Evolutionary conservation across 2,329 filamentous ascomycete species (phyloP).

Genomic region (Penicillium sp.): DNA sequence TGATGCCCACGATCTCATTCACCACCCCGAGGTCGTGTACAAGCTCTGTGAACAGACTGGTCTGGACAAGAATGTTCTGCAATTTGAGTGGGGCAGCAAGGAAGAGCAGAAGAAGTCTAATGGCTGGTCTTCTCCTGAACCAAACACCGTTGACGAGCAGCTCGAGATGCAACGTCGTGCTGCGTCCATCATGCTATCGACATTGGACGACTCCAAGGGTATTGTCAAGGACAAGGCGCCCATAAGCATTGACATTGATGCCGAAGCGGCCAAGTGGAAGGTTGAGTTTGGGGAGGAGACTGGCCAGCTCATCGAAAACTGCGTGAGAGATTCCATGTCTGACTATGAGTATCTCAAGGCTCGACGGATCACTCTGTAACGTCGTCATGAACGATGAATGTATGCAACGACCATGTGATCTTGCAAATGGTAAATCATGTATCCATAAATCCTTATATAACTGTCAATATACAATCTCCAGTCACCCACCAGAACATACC

Average conservation of each 20-base stretch:
- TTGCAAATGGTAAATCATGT: slow-evolving; percentile 3
- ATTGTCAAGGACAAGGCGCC: slow-evolving; percentile 39
- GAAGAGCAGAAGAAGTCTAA: slow-evolving; percentile 6
- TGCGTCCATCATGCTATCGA: slow-evolving; percentile 30
- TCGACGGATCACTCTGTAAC: slow-evolving; percentile 17
- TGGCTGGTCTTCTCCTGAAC: neutral
- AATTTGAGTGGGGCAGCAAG: slow-evolving; percentile 38
- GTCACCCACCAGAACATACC: neutral
- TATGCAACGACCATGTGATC: too few relatives aligned
- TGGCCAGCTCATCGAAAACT: slow-evolving; percentile 28
- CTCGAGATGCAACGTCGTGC: neutral
- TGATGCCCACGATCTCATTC: slow-evolving; percentile 47
- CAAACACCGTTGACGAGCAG: neutral
- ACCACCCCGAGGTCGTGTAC: slow-evolving; percentile 33
- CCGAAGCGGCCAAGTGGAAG: slow-evolving; percentile 41
- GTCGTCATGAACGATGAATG: neutral
- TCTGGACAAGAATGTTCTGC: slow-evolving; percentile 35
- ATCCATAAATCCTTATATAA: slow-evolving; percentile 1
- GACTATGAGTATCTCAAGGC: slow-evolving; percentile 47
- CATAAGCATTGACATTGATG: slow-evolving; percentile 35
- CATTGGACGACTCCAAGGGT: slow-evolving; percentile 37
- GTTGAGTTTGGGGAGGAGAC: slow-evolving; percentile 39
- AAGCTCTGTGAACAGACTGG: slow-evolving; percentile 35
- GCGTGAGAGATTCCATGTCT: slow-evolving; percentile 39
- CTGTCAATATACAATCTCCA: neutral